These are phyloP conservation scores for Globisporangium recalcitrans DNA, from an alignment of 352 stramenopile species.

Conservation along the genomic window DNA sequence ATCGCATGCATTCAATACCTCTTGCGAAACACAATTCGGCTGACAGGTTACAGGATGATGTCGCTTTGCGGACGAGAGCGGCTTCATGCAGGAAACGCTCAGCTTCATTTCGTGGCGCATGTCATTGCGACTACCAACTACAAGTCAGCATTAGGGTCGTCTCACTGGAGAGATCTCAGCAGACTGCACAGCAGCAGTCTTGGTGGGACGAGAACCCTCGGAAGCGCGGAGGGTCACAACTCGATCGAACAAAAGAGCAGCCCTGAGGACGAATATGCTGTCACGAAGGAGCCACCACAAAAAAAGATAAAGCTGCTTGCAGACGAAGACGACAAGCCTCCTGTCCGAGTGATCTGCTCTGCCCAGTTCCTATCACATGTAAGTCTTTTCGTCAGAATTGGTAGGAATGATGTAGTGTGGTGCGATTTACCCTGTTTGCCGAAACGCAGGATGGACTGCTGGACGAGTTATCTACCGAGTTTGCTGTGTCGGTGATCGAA, in stretches of 20 bases:
- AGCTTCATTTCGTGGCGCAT: constrained; percentile 18
- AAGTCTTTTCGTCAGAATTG: neutral
- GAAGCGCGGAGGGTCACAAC: neutral
- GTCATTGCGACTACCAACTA: constrained; percentile 33
- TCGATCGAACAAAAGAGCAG: neutral
- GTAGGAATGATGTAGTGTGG: neutral
- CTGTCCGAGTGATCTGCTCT: constrained; percentile 17
- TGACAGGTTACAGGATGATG: constrained; percentile 17
- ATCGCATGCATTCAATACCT: neutral
- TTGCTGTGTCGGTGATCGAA: constrained; percentile 52
- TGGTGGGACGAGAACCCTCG: constrained; percentile 3
- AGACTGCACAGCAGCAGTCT: constrained; percentile 10
- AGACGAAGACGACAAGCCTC: constrained; percentile 8
- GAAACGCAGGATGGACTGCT: constrained; percentile 47
- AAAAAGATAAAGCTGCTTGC: constrained; percentile 22
- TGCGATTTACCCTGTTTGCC: neutral
- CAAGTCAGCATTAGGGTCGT: constrained; percentile 32
- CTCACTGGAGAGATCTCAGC: constrained; percentile 35
- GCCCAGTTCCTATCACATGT: constrained; percentile 8
- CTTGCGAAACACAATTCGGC: constrained; percentile 1
- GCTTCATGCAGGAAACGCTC: constrained; percentile 7
- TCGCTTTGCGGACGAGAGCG: constrained; percentile 12
- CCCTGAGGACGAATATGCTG: neutral
- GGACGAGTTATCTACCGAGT: constrained; percentile 54
- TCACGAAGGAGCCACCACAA: constrained; percentile 13